Conservation (phyloP, 768 basidiomycete genomes). For the Auriscalpium orientale region DNA sequence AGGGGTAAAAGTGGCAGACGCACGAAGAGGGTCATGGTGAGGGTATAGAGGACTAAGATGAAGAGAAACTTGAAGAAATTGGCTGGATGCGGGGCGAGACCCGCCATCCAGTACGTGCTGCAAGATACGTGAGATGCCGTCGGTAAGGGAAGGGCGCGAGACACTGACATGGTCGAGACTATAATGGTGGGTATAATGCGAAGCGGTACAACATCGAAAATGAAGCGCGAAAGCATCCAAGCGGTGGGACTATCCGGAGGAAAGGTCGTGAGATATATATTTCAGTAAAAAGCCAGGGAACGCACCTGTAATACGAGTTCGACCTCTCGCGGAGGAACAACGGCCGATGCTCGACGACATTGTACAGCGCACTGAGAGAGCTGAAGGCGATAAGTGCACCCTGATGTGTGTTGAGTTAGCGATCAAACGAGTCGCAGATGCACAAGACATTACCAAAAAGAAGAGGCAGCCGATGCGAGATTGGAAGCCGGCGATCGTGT, state of each 20-base stretch:
- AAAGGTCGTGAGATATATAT: too few species aligned
- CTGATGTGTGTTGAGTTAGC: conserved; percentile 26
- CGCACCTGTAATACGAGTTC: conserved; percentile 75
- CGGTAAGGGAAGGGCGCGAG: background rate
- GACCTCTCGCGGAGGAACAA: conserved; percentile 89
- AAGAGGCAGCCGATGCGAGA: conserved; percentile 90
- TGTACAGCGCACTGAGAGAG: conserved; percentile 82
- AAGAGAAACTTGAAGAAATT: conserved; percentile 94
- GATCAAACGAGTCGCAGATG: conserved; percentile 3
- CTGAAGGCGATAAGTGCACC: conserved; percentile 91
- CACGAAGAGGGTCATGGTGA: conserved; percentile 84
- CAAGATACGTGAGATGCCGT: background rate
- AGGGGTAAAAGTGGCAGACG: conserved; percentile 18
- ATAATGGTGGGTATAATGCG: conserved; percentile 85
- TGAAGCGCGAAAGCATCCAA: conserved; percentile 82
- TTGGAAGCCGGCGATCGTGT: conserved; percentile 89
- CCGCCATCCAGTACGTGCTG: conserved; percentile 95
- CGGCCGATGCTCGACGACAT: conserved; percentile 74
- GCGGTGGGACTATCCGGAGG: conserved; percentile 58
- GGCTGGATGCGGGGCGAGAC: conserved; percentile 66
- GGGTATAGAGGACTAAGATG: conserved; percentile 76
- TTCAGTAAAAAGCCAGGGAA: background rate
- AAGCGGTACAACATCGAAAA: conserved; percentile 87
- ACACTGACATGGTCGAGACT: conserved; percentile 70
- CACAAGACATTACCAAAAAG: conserved; percentile 55